These are phyloP conservation scores for Diaporthe australafricana DNA, from an alignment of 2,329 filamentous ascomycete genomes.

Conservation along the genomic window DNA sequence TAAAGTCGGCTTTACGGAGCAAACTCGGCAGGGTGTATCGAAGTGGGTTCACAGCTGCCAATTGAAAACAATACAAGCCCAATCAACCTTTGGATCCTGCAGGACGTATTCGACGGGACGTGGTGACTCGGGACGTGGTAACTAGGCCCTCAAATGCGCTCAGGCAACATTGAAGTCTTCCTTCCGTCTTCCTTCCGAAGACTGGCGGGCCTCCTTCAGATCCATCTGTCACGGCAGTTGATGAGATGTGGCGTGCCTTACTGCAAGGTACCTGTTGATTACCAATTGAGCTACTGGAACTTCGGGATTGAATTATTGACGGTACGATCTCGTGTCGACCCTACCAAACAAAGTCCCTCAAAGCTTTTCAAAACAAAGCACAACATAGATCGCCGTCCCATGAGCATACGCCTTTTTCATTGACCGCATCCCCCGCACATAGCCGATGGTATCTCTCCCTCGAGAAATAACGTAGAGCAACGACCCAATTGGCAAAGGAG, in stretches of 20 bases:
- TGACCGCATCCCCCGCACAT: not conserved
- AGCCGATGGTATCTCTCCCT: not conserved
- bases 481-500: not conserved
- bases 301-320: not conserved
- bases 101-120: too few species aligned
- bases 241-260: not conserved
- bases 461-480: not conserved
- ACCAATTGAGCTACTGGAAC: not conserved
- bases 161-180: too few species aligned
- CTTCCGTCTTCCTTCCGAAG: too few species aligned
- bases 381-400: not conserved
- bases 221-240: too few species aligned
- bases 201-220: too few species aligned
- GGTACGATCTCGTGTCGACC: not conserved
- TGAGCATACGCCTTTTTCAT: not conserved
- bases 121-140: too few species aligned
- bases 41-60: too few species aligned
- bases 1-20: too few species aligned
- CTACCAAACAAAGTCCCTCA: not conserved
- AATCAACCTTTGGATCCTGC: too few species aligned
- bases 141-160: too few species aligned
- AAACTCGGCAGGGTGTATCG: too few species aligned
- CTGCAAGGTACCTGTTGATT: not conserved
- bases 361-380: not conserved
- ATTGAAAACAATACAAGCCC: too few species aligned